Evolutionary conservation across 2,329 filamentous ascomycete genomes (phyloP).

Genomic region (Eutypa lata): DNA sequence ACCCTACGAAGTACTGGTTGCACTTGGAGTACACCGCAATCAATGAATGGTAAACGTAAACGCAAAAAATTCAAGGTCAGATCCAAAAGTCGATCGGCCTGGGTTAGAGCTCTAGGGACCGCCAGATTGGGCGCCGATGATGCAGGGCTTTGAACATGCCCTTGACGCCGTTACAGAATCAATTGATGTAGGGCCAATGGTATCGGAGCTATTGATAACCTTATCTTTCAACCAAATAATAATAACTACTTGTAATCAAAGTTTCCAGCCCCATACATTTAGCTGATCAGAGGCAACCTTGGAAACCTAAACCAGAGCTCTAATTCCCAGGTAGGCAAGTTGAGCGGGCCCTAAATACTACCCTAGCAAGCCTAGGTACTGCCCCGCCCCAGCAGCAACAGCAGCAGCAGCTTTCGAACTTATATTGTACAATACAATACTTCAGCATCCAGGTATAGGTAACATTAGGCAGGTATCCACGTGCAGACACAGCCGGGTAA

Average conservation of each 20-base stretch:
- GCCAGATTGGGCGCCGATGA: neutral
- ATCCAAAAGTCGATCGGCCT: neutral
- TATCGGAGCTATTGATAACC: slow-evolving; percentile 26
- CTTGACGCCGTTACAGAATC: neutral
- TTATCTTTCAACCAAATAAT: slow-evolving; percentile 29
- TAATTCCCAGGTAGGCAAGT: no score
- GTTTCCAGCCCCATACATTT: neutral
- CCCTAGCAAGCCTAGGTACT: neutral
- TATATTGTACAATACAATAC: neutral
- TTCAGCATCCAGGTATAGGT: neutral
- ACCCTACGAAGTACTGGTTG: no score
- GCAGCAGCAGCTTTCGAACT: no score
- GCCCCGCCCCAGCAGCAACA: no score
- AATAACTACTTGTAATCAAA: slow-evolving; percentile 25
- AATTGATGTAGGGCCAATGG: slow-evolving; percentile 16
- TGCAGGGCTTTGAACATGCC: no score
- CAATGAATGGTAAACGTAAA: no score
- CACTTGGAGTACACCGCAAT: no score
- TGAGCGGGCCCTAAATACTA: neutral
- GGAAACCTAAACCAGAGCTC: neutral
- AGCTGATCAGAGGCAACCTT: neutral
- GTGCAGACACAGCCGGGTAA: neutral
- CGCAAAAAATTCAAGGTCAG: no score
- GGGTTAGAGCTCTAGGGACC: neutral
- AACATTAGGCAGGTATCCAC: neutral